Evolutionary conservation across 441 rosid genomes (phyloP), one percentile per base, ranked within the genome.

Genomic region (Mallotus repandus): DNA sequence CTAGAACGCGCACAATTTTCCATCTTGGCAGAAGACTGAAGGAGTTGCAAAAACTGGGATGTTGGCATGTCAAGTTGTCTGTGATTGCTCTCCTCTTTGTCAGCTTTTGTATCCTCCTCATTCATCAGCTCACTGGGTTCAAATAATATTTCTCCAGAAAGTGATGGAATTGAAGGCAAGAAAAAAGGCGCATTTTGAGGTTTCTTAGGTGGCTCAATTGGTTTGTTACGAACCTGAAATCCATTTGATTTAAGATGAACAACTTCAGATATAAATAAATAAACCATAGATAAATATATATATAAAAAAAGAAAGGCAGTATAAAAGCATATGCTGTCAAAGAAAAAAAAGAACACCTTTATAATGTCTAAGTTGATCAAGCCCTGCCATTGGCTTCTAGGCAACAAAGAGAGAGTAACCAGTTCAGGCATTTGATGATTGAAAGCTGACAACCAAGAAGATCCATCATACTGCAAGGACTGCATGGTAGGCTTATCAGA

Each of bases 371-470:
- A 86, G 87, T 93, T 96, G 84, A 96, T 84, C 91, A 93, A 81
- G 80, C 96, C 85, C 74, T 96, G 98, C 99, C 98, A 96, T 73
- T 96, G 98, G 88, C 93, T 89, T 79, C 91, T 96, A 48, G 97
- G 98, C 87, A 96, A 83, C 55, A 93, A 73, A 38, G 98, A 96
- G 49, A 93, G 91, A 58, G 98, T 96, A 70, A 93, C 97, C 64
- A 93, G 95, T 74, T 91, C 97, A 0, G 98, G 99, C 66, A 92
- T 93, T 83, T 89, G 97, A 57, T 83, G 79, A 72, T 25, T 76
- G 54, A 81, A 82, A 49, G 83, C 69, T 72, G 77, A 74, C 70
- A 76, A 80, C 64, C 72, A 79, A 48, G 71, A 77, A 76, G 76
- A 74, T 52, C 76, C 85, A 77, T 74, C 66, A 38, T 66, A 38